Evolutionary conservation across 768 basidiomycete genomes (phyloP).

Genomic region (Leccinellum albellum): DNA sequence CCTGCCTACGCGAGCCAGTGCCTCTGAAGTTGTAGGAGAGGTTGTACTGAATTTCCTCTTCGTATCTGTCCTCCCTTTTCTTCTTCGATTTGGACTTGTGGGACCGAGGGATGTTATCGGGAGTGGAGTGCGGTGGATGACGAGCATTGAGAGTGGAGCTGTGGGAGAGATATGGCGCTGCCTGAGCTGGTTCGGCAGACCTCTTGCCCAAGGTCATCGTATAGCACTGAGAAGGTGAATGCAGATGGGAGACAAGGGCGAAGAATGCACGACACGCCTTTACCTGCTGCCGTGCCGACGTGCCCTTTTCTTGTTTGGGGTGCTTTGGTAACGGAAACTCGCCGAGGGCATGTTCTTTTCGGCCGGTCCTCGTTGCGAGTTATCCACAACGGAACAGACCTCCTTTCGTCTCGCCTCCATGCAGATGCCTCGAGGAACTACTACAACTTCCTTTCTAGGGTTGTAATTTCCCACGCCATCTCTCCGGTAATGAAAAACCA

Average conservation of each 20-base stretch:
- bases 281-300: slow-evolving; percentile 32
- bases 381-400: slow-evolving; percentile 20
- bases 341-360: slow-evolving; percentile 6
- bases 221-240: slow-evolving; percentile 32
- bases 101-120: slow-evolving; percentile 48
- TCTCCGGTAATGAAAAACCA: slow-evolving; percentile 23
- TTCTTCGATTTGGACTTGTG: slow-evolving; percentile 38
- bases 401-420: slow-evolving; percentile 18
- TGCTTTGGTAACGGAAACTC: slow-evolving; percentile 30
- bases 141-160: slow-evolving; percentile 52
- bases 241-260: slow-evolving; percentile 36
- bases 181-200: slow-evolving; percentile 28
- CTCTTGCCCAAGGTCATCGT: slow-evolving; percentile 35
- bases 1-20: slow-evolving; percentile 24
- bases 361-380: slow-evolving; percentile 26
- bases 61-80: slow-evolving; percentile 42
- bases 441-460: slow-evolving; percentile 19
- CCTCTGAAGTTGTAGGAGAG: slow-evolving; percentile 31
- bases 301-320: slow-evolving; percentile 32
- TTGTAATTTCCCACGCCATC: slow-evolving; percentile 17
- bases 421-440: slow-evolving; percentile 30
- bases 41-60: slow-evolving; percentile 41
- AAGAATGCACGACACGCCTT: slow-evolving; percentile 37
- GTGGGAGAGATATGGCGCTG: slow-evolving; percentile 51
- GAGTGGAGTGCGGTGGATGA: slow-evolving; percentile 40